These are phyloP conservation scores for Kwoniella europaea DNA, from an alignment of 768 basidiomycete genomes.

Conservation along the genomic window DNA sequence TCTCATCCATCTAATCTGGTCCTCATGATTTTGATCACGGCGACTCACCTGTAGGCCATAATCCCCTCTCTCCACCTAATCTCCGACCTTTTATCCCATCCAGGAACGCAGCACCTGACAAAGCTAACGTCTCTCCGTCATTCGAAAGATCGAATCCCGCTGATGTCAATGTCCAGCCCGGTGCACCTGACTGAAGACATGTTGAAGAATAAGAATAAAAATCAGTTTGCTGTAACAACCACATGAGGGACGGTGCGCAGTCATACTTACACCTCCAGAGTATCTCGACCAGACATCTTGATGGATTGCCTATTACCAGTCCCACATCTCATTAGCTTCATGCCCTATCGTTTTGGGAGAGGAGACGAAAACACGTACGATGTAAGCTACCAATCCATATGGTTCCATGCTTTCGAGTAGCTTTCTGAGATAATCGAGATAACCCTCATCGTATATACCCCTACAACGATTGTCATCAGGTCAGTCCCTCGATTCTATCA, in stretches of 20 bases:
- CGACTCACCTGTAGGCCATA: slow-evolving; percentile 78
- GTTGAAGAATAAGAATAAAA: neutral
- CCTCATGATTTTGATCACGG: neutral
- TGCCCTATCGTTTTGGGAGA: too few species aligned
- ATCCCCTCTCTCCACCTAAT: slow-evolving; percentile 74
- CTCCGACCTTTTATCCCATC: slow-evolving; percentile 72
- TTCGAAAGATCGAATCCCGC: slow-evolving; percentile 79
- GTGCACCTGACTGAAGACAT: slow-evolving; percentile 72
- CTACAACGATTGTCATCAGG: neutral
- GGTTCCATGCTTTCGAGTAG: slow-evolving; percentile 60
- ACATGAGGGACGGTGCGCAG: neutral
- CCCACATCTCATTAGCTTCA: too few species aligned
- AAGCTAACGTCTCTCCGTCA: slow-evolving; percentile 68
- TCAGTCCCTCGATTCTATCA: neutral
- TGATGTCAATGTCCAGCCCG: slow-evolving; percentile 88
- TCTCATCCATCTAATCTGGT: too few species aligned
- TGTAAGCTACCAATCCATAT: slow-evolving; percentile 50
- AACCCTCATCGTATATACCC: slow-evolving; percentile 72
- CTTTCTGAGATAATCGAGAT: slow-evolving; percentile 75
- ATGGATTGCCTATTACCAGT: slow-evolving; percentile 63
- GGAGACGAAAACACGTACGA: slow-evolving; percentile 64
- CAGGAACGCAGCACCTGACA: slow-evolving; percentile 85
- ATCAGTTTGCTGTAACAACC: neutral
- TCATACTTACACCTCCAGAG: slow-evolving; percentile 68
- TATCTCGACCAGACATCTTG: slow-evolving; percentile 98